A percentile compares a stretch with the other conserved stretches of the same genome.
Conservation (phyloP, 768 basidiomycete species). For the Rhizopogon salebrosus region DNA sequence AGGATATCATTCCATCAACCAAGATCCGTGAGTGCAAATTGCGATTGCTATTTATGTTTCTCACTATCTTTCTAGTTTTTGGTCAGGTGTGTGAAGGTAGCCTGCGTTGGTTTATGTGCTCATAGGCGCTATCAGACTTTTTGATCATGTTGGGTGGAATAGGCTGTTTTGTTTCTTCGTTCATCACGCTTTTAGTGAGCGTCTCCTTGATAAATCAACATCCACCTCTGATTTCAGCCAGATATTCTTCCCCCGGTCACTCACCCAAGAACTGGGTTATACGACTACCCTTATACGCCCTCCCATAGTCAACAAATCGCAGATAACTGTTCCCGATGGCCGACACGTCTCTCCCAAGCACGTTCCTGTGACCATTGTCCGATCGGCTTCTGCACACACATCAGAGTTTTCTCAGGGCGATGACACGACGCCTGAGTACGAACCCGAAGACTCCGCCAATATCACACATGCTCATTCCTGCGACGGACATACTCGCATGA, state of each 20-base stretch:
- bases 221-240: conserved; percentile 18
- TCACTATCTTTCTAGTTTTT: conserved; percentile 39
- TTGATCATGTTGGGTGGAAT: conserved; percentile 67
- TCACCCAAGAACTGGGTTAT: conserved; percentile 61
- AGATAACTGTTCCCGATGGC: conserved; percentile 9
- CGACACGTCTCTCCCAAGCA: conserved; percentile 16
- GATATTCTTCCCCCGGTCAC: conserved; percentile 79
- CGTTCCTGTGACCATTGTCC: conserved; percentile 19
- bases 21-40: conserved; percentile 45
- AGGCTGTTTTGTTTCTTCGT: conserved; percentile 75
- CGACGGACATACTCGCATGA: conserved; percentile 21
- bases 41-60: not conserved
- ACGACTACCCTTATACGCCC: conserved; percentile 31
- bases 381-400: conserved; percentile 8
- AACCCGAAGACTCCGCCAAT: conserved; percentile 27
- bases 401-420: conserved; percentile 21
- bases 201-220: not conserved
- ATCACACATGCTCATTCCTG: conserved; percentile 9
- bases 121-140: conserved; percentile 43
- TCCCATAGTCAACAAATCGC: conserved; percentile 18
- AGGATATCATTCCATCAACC: conserved; percentile 44
- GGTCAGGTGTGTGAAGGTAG: conserved; percentile 41
- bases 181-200: conserved; percentile 72
- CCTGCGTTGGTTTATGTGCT: not conserved
- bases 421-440: conserved; percentile 35